Conservation (phyloP, 768 basidiomycete genomes). For the Rhodosporidiobolus odoratus region DNA sequence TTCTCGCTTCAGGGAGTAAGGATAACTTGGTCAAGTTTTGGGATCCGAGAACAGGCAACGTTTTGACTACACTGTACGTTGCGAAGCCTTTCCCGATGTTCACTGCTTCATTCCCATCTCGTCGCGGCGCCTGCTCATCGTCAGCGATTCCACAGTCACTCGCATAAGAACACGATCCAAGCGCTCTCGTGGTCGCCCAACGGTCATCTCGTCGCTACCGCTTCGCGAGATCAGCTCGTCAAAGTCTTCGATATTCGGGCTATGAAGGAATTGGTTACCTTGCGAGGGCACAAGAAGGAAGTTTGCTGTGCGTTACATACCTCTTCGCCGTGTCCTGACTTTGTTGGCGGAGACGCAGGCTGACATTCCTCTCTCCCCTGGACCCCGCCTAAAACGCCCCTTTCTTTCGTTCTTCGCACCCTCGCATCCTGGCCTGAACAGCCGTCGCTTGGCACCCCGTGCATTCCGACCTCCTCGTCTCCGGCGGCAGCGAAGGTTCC, state of each 20-base stretch:
- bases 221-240: slow-evolving; percentile 87
- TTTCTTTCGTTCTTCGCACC: neutral
- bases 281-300: slow-evolving; percentile 97
- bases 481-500: slow-evolving; percentile 89
- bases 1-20: slow-evolving; percentile 91
- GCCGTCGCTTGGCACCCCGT: slow-evolving; percentile 94
- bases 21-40: slow-evolving; percentile 99
- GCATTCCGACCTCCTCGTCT: slow-evolving; percentile 76
- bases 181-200: slow-evolving; percentile 89
- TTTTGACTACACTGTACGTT: slow-evolving; percentile 79
- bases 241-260: slow-evolving; percentile 96
- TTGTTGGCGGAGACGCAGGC: neutral
- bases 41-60: slow-evolving; percentile 91
- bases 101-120: neutral
- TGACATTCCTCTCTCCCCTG: neutral
- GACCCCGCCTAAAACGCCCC: neutral
- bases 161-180: slow-evolving; percentile 96
- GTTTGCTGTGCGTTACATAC: slow-evolving; percentile 69
- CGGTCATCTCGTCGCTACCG: slow-evolving; percentile 88
- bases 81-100: neutral
- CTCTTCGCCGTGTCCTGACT: neutral
- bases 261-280: slow-evolving; percentile 87
- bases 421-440: slow-evolving; percentile 43
- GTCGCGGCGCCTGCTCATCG: too few species aligned
- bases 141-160: slow-evolving; percentile 58